phyloP scores from a whole-genome alignment of 495 filamentous ascomycete genomes.

The Aspergillus haitiensis region DNA sequence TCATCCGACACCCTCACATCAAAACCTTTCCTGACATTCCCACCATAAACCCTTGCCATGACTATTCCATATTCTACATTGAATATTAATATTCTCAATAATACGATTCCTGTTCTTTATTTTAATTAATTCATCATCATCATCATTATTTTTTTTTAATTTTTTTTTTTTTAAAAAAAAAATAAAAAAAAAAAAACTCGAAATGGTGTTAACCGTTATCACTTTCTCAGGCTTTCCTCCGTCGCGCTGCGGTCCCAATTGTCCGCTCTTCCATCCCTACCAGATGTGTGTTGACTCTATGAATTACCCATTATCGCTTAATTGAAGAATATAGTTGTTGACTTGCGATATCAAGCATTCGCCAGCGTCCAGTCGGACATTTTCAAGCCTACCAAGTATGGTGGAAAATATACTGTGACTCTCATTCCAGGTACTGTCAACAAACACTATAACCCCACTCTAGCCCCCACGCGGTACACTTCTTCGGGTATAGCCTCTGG shows the following conservation, averaged over 20 bases:
- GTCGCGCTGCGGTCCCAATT: constrained; percentile 39
- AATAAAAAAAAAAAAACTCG: background rate
- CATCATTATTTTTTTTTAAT: constrained; percentile 14
- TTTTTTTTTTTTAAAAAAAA: constrained; percentile 7
- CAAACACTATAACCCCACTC: background rate
- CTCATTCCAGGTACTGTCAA: constrained; percentile 75
- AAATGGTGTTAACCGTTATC: background rate
- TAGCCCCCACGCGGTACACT: background rate
- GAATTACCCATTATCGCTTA: background rate
- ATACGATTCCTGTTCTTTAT: too few species aligned
- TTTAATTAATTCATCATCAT: background rate
- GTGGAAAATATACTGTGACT: constrained; percentile 98
- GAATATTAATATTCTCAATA: too few species aligned
- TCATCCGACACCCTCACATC: constrained; percentile 12
- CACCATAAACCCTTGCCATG: background rate
- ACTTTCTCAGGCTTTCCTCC: constrained; percentile 31
- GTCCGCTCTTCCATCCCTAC: constrained; percentile 38
- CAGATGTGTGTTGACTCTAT: constrained; percentile 40
- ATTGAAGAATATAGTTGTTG: constrained; percentile 15
- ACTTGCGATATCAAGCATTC: constrained; percentile 43
- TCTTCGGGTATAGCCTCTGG: background rate
- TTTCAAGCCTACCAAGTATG: constrained; percentile 98
- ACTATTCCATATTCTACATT: too few species aligned
- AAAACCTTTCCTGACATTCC: constrained; percentile 1
- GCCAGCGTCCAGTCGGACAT: constrained; percentile 84